Percentiles rank a stretch among this genome's conserved stretches.
phyloP scores from a whole-genome alignment of 768 basidiomycete species.

The Termitomyces sp. region DNA sequence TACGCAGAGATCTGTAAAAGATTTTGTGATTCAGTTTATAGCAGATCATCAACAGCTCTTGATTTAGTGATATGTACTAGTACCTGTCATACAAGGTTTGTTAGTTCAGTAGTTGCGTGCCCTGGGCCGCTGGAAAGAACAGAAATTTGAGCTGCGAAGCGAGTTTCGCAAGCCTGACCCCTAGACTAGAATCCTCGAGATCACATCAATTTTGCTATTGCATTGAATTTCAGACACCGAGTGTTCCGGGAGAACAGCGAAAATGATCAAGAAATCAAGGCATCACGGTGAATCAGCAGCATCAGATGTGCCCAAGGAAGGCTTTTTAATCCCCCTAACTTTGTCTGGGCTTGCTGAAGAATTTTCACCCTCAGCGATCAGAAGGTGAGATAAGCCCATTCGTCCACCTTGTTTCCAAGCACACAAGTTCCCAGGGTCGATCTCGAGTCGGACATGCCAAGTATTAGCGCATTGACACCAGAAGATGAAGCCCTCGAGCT shows the following conservation, averaged over 20 bases:
- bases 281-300: not conserved
- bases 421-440: not conserved
- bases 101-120: not conserved
- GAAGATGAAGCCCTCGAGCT: not conserved
- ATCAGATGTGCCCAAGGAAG: not conserved
- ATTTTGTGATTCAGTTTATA: not conserved
- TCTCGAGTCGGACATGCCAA: not conserved
- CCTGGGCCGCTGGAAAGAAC: not conserved
- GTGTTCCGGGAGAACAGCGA: not conserved
- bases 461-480: not conserved
- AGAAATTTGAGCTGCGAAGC: not conserved
- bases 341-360: not conserved
- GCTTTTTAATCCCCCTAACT: not conserved
- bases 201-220: not conserved
- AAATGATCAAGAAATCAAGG: not conserved
- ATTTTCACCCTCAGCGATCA: not conserved
- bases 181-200: no score
- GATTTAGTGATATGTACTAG: no score
- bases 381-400: not conserved
- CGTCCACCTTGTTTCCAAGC: not conserved
- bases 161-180: not conserved
- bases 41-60: no score
- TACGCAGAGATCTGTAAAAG: not conserved
- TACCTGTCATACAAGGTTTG: not conserved
- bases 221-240: not conserved